Evolutionary conservation across 805 yeast species (phyloP).

Genomic region (Metschnikowia cerradonensis): DNA sequence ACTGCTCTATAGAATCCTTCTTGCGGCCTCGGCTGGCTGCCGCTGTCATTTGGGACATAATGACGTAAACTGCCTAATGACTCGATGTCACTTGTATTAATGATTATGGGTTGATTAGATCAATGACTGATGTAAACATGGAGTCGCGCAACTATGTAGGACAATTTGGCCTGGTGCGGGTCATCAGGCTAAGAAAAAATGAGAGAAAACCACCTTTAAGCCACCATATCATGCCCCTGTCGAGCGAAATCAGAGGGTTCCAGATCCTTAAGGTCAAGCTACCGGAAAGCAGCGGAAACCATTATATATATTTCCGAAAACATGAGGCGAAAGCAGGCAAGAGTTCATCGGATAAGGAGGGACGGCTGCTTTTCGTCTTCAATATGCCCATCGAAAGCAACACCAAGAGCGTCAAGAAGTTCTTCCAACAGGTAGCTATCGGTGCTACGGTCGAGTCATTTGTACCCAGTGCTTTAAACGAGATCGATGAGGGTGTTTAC

Average conservation of each 20-base stretch:
- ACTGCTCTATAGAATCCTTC: constrained; percentile 53
- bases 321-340: constrained; percentile 46
- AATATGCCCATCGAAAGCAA: constrained; percentile 69
- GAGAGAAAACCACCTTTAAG: background rate
- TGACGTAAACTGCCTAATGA: too few species aligned
- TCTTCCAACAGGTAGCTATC: constrained; percentile 56
- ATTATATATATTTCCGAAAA: constrained; percentile 63
- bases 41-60: constrained; percentile 1
- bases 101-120: too few species aligned
- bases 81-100: too few species aligned
- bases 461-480: constrained; percentile 33
- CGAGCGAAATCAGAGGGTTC: constrained; percentile 54
- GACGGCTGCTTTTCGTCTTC: constrained; percentile 63
- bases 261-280: constrained; percentile 46
- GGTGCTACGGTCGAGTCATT: constrained; percentile 59
- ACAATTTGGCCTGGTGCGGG: constrained; percentile 1
- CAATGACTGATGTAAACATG: background rate
- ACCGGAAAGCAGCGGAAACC: constrained; percentile 38
- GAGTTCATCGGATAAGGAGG: constrained; percentile 9
- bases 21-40: constrained; percentile 31
- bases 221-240: constrained; percentile 10
- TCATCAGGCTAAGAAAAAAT: constrained; percentile 3
- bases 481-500: constrained; percentile 43
- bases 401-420: constrained; percentile 48
- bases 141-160: constrained; percentile 3